Evolutionary conservation across 345 rosid species (phyloP).

Genomic region (Bretschneidera sinensis): DNA sequence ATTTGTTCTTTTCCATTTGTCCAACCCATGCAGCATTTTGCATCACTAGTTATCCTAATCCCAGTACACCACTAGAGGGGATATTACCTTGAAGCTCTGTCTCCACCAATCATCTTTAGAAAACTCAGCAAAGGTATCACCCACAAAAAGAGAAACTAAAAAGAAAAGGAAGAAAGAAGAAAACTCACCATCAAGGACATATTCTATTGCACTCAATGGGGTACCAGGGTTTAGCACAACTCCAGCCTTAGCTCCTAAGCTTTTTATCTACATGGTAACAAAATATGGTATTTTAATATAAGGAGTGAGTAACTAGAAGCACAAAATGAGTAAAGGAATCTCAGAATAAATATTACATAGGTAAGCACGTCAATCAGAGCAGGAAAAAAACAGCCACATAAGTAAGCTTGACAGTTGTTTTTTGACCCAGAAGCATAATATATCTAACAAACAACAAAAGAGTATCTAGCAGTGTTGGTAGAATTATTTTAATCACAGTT

Average conservation of each 20-base stretch:
- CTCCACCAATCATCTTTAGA: neutral
- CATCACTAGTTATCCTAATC: neutral
- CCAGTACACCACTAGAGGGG: too few species aligned
- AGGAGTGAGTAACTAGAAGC: neutral
- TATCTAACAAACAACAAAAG: neutral
- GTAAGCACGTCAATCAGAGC: neutral
- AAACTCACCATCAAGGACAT: slow-evolving; percentile 82
- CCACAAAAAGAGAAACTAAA: neutral
- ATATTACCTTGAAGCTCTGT: neutral
- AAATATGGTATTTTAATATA: neutral
- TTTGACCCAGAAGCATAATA: neutral
- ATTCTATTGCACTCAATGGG: slow-evolving; percentile 76
- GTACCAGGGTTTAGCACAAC: slow-evolving; percentile 94
- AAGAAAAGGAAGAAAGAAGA: neutral
- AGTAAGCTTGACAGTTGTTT: slow-evolving; percentile 10
- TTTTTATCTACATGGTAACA: slow-evolving; percentile 55
- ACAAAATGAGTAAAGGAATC: neutral
- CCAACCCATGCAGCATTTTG: too few species aligned
- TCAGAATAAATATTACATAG: neutral
- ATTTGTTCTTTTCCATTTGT: too few species aligned
- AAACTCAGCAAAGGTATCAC: neutral
- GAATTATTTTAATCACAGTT: too few species aligned
- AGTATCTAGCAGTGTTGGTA: neutral
- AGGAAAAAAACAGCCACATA: slow-evolving; percentile 3
- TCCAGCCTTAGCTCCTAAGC: slow-evolving; percentile 96